phyloP scores from a whole-genome alignment of 2,329 filamentous ascomycete genomes.

The Fusarium aywerte region DNA sequence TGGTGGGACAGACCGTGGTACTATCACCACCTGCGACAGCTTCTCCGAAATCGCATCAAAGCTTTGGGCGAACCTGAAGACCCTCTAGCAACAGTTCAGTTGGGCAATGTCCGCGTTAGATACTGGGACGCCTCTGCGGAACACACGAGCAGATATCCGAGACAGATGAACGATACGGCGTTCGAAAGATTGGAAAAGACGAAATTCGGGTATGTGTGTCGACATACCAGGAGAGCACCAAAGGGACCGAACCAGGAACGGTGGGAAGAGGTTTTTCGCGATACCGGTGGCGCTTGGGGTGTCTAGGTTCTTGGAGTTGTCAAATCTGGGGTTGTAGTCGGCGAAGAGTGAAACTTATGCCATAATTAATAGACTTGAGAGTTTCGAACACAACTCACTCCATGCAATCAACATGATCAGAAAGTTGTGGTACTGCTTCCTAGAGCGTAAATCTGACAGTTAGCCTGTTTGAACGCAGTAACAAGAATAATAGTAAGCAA shows the following conservation, averaged over 20 bases:
- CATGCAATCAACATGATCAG: not conserved
- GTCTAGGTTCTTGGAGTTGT: not conserved
- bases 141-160: not conserved
- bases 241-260: not conserved
- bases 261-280: constrained; percentile 15
- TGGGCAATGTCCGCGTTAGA: not conserved
- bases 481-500: rapidly evolving
- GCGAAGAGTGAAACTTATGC: not conserved
- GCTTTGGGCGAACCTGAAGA: not conserved
- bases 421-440: rapidly evolving
- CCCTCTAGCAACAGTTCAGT: not conserved
- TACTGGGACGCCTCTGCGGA: constrained; percentile 13
- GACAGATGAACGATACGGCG: not conserved
- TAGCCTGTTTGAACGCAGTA: not conserved
- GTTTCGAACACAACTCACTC: rapidly evolving
- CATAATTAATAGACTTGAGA: rapidly evolving
- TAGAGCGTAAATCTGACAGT: not conserved
- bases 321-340: rapidly evolving
- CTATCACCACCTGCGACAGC: not conserved
- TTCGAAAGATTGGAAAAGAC: not conserved
- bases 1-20: constrained; percentile 26
- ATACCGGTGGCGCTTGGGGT: not conserved
- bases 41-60: not conserved
- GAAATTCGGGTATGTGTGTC: not conserved
- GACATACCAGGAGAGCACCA: not conserved